Evolutionary conservation across 1,284 basidiomycete species (phyloP).

Genomic region (Acaromyces ingoldii): DNA sequence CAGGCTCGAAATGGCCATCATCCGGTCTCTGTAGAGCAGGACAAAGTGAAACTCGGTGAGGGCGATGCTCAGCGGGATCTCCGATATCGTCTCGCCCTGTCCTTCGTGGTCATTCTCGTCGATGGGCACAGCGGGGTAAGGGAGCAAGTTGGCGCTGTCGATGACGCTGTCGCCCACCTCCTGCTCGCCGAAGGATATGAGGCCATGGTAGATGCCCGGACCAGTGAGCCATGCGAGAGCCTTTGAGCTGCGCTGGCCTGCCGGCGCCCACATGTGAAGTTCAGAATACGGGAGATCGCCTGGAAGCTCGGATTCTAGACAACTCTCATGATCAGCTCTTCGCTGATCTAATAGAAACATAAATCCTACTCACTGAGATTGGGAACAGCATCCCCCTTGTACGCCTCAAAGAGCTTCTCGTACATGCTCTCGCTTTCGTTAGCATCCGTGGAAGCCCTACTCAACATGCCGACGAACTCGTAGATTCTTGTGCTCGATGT

Average conservation of each 20-base stretch:
- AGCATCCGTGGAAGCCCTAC: conserved; percentile 61
- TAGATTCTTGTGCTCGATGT: conserved; percentile 86
- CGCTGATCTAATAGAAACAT: background rate
- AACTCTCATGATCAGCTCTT: background rate
- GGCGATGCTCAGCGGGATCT: conserved; percentile 62
- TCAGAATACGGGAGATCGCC: conserved; percentile 53
- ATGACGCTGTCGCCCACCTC: conserved; percentile 65
- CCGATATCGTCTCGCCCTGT: conserved; percentile 16
- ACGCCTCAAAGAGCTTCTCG: conserved; percentile 42
- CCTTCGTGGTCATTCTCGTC: conserved; percentile 13
- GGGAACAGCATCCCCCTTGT: conserved; percentile 29
- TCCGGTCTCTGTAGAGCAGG: conserved; percentile 72
- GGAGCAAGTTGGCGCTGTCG: conserved; percentile 60
- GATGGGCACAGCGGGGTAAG: conserved; percentile 36
- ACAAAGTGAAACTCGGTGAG: conserved; percentile 91
- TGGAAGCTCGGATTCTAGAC: conserved; percentile 40
- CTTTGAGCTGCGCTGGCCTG: conserved; percentile 54
- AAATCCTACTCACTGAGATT: conserved; percentile 28
- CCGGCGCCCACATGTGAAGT: conserved; percentile 48
- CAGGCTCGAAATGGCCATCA: conserved; percentile 72
- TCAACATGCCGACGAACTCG: conserved; percentile 69
- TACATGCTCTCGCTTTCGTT: conserved; percentile 54
- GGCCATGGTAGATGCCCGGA: conserved; percentile 42
- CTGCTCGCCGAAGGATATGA: conserved; percentile 27
- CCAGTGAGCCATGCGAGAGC: conserved; percentile 84